Conservation (phyloP, 2,329 filamentous ascomycete species). For the Aspergillus sp. region DNA sequence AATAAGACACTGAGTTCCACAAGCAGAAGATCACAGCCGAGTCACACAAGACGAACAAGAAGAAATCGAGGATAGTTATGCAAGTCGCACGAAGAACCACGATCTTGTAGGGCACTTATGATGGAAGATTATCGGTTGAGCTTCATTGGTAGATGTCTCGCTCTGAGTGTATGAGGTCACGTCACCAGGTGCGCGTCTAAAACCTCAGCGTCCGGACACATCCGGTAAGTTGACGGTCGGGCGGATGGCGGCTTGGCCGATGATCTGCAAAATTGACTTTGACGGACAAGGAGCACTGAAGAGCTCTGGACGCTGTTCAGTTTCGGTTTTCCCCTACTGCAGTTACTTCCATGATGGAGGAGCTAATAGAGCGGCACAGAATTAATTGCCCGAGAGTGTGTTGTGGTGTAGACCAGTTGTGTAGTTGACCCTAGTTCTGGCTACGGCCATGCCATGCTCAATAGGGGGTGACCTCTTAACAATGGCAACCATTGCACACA, state of each 20-base stretch:
- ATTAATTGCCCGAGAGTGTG: background rate
- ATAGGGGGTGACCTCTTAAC: background rate
- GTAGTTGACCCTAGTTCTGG: background rate
- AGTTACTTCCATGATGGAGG: background rate
- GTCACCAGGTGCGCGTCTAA: background rate
- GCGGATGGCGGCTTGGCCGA: constrained; percentile 3
- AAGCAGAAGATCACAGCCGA: too few relatives aligned
- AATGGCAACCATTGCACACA: background rate
- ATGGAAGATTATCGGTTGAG: background rate
- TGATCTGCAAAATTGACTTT: background rate
- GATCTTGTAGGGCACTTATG: background rate
- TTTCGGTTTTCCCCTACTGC: background rate
- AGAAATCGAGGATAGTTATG: background rate
- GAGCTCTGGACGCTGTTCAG: background rate
- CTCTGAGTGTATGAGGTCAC: background rate
- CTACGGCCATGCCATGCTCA: background rate
- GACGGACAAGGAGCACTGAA: background rate
- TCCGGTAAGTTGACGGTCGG: background rate
- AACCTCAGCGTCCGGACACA: background rate
- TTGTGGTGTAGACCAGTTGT: background rate
- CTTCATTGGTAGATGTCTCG: background rate
- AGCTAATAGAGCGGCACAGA: background rate
- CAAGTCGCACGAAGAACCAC: background rate
- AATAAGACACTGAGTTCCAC: too few relatives aligned
- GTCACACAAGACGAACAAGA: background rate